Conservation (phyloP, 306 rosid species). For the Biancaea sappan region DNA sequence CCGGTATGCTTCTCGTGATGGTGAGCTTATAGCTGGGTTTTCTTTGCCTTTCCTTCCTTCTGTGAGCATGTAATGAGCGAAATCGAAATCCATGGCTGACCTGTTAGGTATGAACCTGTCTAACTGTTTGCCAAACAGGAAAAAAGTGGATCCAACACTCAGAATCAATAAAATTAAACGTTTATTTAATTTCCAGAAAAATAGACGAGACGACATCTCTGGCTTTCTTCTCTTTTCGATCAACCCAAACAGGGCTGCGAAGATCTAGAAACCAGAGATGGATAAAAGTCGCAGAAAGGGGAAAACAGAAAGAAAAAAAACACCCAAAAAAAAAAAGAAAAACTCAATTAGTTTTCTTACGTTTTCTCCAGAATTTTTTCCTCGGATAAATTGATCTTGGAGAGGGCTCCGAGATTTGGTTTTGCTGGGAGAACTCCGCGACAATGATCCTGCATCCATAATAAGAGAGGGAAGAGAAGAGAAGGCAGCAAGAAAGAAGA, state of each 20-base stretch:
- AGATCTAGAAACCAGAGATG: not conserved
- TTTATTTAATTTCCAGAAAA: not conserved
- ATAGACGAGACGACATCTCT: not conserved
- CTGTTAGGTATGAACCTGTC: slow-evolving; percentile 51
- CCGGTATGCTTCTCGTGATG: slow-evolving; percentile 58
- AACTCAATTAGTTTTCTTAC: not conserved
- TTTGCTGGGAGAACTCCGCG: slow-evolving; percentile 9
- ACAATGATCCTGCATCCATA: slow-evolving; percentile 35
- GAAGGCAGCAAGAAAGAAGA: not conserved
- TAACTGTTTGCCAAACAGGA: slow-evolving; percentile 15
- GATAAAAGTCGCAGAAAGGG: not conserved
- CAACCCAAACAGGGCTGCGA: not conserved
- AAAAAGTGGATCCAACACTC: not conserved
- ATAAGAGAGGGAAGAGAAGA: not conserved
- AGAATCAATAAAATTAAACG: not conserved
- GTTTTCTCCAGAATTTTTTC: slow-evolving; percentile 26
- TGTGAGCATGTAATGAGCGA: slow-evolving; percentile 46
- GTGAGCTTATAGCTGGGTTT: slow-evolving; percentile 49
- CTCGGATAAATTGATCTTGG: slow-evolving; percentile 10
- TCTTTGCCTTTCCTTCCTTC: slow-evolving; percentile 51
- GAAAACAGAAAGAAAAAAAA: no score
- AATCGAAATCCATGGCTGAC: slow-evolving; percentile 48
- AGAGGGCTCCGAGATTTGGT: slow-evolving; percentile 26
- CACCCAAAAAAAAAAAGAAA: no score
- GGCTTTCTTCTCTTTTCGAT: not conserved